These are phyloP conservation scores for Sporopachydermia cereana DNA, from an alignment of 1,139 yeast genomes.

Conservation along the genomic window DNA sequence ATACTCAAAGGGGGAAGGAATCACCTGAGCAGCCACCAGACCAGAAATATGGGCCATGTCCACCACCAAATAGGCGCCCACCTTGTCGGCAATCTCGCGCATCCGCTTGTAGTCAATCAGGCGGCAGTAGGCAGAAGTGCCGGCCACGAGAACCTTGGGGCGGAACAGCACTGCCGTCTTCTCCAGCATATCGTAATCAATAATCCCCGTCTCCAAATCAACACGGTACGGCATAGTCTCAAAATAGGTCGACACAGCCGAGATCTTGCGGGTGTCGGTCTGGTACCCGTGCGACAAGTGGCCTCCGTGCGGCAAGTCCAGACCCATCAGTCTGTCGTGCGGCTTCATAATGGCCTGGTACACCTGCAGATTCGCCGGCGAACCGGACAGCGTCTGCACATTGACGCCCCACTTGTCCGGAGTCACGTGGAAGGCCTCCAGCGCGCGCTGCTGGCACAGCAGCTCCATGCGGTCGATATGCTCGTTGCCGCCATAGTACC, in stretches of 20 bases:
- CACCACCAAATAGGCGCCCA: conserved; percentile 90
- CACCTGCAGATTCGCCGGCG: conserved; percentile 95
- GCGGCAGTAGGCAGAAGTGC: conserved; percentile 96
- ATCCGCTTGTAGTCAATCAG: conserved; percentile 89
- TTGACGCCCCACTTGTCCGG: conserved; percentile 95
- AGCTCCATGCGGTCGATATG: conserved; percentile 89
- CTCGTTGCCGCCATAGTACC: conserved; percentile 87
- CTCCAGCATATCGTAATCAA: conserved; percentile 91
- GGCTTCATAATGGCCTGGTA: conserved; percentile 92
- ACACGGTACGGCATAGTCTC: conserved; percentile 98
- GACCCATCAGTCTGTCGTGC: conserved; percentile 93
- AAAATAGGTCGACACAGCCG: conserved; percentile 91
- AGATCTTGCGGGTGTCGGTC: conserved; percentile 88
- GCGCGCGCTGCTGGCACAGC: conserved; percentile 87
- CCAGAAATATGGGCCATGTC: conserved; percentile 99
- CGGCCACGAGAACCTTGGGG: conserved; percentile 94
- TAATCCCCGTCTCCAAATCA: conserved; percentile 79
- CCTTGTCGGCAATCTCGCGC: conserved; percentile 93
- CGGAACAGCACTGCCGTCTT: conserved; percentile 82
- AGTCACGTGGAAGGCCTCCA: conserved; percentile 70
- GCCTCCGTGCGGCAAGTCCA: conserved; percentile 96
- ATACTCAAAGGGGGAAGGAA: conserved; percentile 90
- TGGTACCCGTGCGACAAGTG: conserved; percentile 98
- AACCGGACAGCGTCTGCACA: conserved; percentile 91
- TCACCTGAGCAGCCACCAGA: conserved; percentile 89